phyloP scores from a whole-genome alignment of 2,329 filamentous ascomycete genomes.

The Calonectria hawksworthii region DNA sequence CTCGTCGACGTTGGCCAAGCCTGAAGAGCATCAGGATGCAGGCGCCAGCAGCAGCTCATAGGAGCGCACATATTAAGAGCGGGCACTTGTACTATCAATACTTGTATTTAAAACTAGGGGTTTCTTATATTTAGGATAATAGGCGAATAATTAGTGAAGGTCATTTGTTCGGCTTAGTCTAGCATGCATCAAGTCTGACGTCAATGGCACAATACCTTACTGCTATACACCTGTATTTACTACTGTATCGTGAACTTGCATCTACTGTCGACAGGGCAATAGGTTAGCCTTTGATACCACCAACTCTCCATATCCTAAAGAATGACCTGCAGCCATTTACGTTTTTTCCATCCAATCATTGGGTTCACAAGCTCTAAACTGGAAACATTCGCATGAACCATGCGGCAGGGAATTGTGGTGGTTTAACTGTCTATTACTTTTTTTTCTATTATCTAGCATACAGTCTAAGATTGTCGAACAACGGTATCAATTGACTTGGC shows the following conservation, averaged over 20 bases:
- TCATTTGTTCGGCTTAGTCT: slow-evolving; percentile 10
- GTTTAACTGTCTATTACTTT: background rate
- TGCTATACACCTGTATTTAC: background rate
- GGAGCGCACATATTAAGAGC: background rate
- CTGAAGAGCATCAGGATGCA: slow-evolving; percentile 41
- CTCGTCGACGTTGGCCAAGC: slow-evolving; percentile 45
- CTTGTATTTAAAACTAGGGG: slow-evolving; percentile 24
- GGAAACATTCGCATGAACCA: background rate
- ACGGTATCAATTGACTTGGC: slow-evolving; percentile 24
- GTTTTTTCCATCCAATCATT: background rate
- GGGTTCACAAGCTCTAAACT: background rate
- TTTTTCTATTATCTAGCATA: background rate
- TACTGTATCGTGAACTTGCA: background rate
- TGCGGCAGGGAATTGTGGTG: background rate
- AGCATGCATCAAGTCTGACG: background rate
- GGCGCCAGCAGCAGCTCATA: slow-evolving; percentile 35
- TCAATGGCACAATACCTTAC: background rate
- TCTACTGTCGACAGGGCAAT: background rate
- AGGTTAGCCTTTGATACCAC: background rate
- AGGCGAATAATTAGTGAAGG: slow-evolving; percentile 7
- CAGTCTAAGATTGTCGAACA: slow-evolving; percentile 4
- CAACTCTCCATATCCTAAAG: background rate
- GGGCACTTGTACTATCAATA: slow-evolving; percentile 24
- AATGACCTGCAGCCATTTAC: background rate
- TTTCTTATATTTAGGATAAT: slow-evolving; percentile 18